These are phyloP conservation scores for Xylaria telfairii DNA, from an alignment of 495 filamentous ascomycete genomes.

Conservation along the genomic window DNA sequence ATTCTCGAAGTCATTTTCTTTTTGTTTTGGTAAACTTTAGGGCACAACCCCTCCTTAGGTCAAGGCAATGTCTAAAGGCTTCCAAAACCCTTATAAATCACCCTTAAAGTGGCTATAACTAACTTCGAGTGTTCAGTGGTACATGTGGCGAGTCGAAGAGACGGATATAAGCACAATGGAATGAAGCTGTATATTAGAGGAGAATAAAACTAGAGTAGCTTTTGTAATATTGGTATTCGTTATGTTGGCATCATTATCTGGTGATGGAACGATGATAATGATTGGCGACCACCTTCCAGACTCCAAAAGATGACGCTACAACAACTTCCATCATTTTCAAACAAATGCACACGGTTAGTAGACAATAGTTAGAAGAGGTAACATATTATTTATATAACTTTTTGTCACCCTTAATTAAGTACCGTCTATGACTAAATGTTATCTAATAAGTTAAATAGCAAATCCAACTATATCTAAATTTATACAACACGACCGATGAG, in stretches of 20 bases:
- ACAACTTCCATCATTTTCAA: background rate
- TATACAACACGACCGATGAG: too few species aligned
- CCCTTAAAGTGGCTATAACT: too few species aligned
- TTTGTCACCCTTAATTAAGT: background rate
- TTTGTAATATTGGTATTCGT: background rate
- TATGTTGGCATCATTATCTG: background rate
- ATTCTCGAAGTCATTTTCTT: background rate
- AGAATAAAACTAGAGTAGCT: background rate
- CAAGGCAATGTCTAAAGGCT: too few species aligned
- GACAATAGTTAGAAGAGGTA: background rate
- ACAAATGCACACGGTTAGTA: background rate
- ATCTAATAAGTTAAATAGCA: too few species aligned
- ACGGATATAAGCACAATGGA: slow-evolving; percentile 74
- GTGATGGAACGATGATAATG: background rate
- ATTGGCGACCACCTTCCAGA: background rate
- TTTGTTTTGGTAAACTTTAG: too few species aligned
- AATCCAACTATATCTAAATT: too few species aligned
- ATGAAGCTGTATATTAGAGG: slow-evolving; percentile 23
- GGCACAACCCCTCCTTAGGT: too few species aligned
- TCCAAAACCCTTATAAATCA: too few species aligned
- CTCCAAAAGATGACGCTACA: background rate
- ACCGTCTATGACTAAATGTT: background rate
- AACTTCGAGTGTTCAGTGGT: background rate
- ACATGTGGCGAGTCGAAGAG: slow-evolving; percentile 80
- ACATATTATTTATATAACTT: background rate